Base-by-base conservation (phyloP, 352 stramenopile species). In the Pythium dissimile region DNA sequence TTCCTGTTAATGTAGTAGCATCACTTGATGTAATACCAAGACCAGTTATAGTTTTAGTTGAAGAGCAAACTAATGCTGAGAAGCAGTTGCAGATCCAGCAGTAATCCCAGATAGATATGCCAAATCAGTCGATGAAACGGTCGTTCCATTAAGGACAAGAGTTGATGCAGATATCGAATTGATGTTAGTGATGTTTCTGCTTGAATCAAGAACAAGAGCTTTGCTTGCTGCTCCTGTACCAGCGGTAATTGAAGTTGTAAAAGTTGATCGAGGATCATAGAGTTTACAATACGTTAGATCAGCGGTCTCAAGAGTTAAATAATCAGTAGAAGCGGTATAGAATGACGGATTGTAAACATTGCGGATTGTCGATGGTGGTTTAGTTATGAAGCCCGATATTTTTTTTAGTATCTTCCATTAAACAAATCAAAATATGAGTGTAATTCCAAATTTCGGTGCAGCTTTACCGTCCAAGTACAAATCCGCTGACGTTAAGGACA, bases 91-190 rank as follows among this genome's bases (percentile, higher is more conserved):
- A 4, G 5, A 7, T 23, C 46, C 46, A 31, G 23, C 32, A 31
- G 46, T 54, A 18, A 54, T 54, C n/a, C n/a, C n/a, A n/a, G n/a
- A 54, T 54, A 42, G 28, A 54, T 39, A 54, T 54, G 42, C 10
- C 42, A 54, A 21, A n/a, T 54, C 16, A n/a, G n/a, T 54, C 18
- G 24, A 42, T 54, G 32, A 54, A 53, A 27, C n/a, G n/a, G 30
- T 41, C 13, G 5, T 26, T 45, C 38, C 38, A 26, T 45, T 45
- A 12, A 45, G 26, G 8, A 26, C 26, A 12, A 45, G 18, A 27
- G 38, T 18, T 27, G 38, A 45, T 27, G 16, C 38, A 45, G 21
- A 45, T 23, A n/a, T n/a, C n/a, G n/a, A n/a, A n/a, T n/a, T n/a
- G n/a, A 45, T 45, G 38, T 45, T 45, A 45, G 38, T 45, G 38